Evolutionary conservation across 352 stramenopile genomes (phyloP).

Genomic region (Thalassiosira allenii): DNA sequence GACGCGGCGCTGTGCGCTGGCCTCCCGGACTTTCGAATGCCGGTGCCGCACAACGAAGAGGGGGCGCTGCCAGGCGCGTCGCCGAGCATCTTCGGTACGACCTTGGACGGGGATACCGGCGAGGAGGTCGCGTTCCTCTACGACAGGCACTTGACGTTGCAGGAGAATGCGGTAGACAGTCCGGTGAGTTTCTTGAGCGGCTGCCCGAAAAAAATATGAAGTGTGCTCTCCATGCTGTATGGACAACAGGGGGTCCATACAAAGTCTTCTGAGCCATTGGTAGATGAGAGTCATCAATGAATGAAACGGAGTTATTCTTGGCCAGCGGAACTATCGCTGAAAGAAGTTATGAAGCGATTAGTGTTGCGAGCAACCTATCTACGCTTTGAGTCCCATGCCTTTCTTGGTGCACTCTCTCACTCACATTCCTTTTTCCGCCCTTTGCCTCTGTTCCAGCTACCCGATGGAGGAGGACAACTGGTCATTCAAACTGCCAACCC

Average conservation of each 20-base stretch:
- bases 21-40: slow-evolving; percentile 9
- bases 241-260: no score
- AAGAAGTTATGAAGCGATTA: no score
- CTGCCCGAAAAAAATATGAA: no score
- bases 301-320: no score
- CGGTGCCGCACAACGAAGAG: not conserved
- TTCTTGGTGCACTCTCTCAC: no score
- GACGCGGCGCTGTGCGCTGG: slow-evolving; percentile 5
- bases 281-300: no score
- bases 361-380: no score
- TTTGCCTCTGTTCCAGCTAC: not conserved
- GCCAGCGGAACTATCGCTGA: no score
- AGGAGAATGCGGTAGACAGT: slow-evolving; percentile 57
- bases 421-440: not conserved
- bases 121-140: slow-evolving; percentile 3
- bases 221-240: no score
- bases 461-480: slow-evolving; percentile 27
- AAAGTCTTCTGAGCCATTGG: no score
- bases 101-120: not conserved
- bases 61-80: not conserved
- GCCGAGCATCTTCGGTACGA: slow-evolving; percentile 16
- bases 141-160: slow-evolving; percentile 10
- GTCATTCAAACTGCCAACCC: not conserved
- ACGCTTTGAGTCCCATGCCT: no score
- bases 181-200: slow-evolving; percentile 24